phyloP scores from a whole-genome alignment of 192 early-diverging fungal genomes.

The Spizellomyces punctatus region DNA sequence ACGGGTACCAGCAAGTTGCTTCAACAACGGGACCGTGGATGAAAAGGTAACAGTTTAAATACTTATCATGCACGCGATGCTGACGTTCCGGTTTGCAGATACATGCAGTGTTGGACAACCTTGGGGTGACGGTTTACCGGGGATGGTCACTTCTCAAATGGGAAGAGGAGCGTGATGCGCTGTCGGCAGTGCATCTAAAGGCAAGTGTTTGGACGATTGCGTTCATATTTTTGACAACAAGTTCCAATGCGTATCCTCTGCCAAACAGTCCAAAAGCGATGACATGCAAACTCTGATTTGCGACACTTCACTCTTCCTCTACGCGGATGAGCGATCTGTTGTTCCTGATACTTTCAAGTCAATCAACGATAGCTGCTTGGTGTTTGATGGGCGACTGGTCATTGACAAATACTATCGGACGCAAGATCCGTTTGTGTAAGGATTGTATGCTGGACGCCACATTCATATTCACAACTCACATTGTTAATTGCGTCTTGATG shows the following conservation, averaged over 20 bases:
- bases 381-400: constrained; percentile 57
- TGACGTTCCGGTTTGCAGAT: constrained; percentile 14
- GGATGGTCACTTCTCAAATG: constrained; percentile 34
- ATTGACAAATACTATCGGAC: constrained; percentile 58
- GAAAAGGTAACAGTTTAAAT: constrained; percentile 22
- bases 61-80: not conserved
- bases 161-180: constrained; percentile 13
- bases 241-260: not conserved
- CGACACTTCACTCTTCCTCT: constrained; percentile 35
- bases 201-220: not conserved
- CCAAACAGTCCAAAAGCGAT: not conserved
- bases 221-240: too few relatives aligned
- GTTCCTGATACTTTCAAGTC: constrained; percentile 44
- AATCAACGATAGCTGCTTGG: constrained; percentile 56
- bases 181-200: constrained; percentile 22
- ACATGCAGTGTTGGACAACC: constrained; percentile 6
- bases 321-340: constrained; percentile 49
- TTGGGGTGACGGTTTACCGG: constrained; percentile 39
- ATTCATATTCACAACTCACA: not conserved
- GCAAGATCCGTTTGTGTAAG: constrained; percentile 53
- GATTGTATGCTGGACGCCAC: not conserved
- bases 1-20: constrained; percentile 26
- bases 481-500: not conserved
- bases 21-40: constrained; percentile 39
- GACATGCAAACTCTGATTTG: not conserved